phyloP scores from a whole-genome alignment of 495 filamentous ascomycete species.

The Margaritispora aquatica region DNA sequence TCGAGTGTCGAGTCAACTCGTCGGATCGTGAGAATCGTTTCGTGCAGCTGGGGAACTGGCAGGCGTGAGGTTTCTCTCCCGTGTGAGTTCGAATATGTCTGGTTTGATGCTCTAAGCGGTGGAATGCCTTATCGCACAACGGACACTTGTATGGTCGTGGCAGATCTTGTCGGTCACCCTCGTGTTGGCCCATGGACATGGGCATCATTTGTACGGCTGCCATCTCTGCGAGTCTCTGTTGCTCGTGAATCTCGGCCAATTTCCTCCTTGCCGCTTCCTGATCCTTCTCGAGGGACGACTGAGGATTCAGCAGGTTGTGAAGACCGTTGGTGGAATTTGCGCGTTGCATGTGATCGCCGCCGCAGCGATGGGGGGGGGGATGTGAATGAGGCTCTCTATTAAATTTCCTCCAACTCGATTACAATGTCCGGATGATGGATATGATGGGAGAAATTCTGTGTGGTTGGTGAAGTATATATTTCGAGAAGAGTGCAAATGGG shows the following conservation, averaged over 20 bases:
- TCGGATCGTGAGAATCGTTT: slow-evolving; percentile 97
- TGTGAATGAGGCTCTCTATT: background rate
- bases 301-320: slow-evolving; percentile 56
- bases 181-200: slow-evolving; percentile 18
- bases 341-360: slow-evolving; percentile 51
- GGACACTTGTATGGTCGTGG: slow-evolving; percentile 98
- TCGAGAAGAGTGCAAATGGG: background rate
- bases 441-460: no score
- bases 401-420: background rate
- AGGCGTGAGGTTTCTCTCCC: slow-evolving; percentile 96
- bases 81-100: slow-evolving; percentile 97
- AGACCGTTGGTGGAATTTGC: slow-evolving; percentile 53
- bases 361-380: slow-evolving; percentile 10
- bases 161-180: slow-evolving; percentile 51
- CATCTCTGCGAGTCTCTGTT: slow-evolving; percentile 21
- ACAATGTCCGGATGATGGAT: no score
- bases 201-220: slow-evolving; percentile 24
- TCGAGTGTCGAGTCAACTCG: slow-evolving; percentile 91
- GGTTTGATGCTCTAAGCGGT: slow-evolving; percentile 96
- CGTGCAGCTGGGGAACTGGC: slow-evolving; percentile 89
- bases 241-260: slow-evolving; percentile 17
- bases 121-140: slow-evolving; percentile 97
- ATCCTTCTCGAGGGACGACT: slow-evolving; percentile 22
- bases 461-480: background rate
- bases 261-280: slow-evolving; percentile 22